Evolutionary conservation across 257 asterid genomes (phyloP).

Genomic region (Catharanthus roseus): DNA sequence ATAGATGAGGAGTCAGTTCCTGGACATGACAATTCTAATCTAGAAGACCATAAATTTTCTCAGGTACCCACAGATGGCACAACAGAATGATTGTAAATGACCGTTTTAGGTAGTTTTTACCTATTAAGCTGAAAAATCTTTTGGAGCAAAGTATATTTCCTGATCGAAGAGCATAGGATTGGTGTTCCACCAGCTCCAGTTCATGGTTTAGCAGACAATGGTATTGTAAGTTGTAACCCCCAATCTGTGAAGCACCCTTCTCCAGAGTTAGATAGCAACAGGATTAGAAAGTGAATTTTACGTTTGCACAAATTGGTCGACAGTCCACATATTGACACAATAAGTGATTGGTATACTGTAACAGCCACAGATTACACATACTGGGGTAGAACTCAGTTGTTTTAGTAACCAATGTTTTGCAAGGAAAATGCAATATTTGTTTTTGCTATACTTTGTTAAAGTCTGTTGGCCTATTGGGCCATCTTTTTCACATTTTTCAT

Average conservation of each 20-base stretch:
- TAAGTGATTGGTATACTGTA: background rate
- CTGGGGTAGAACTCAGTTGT: background rate
- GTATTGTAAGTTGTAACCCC: background rate
- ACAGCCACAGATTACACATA: background rate
- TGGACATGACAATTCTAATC: constrained; percentile 14
- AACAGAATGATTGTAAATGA: background rate
- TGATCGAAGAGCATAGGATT: background rate
- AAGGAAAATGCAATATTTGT: constrained; percentile 8
- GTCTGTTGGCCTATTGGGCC: no score
- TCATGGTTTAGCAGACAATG: background rate
- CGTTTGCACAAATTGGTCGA: background rate
- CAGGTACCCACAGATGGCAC: background rate
- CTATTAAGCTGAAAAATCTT: background rate
- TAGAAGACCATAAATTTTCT: constrained; percentile 2
- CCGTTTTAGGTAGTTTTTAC: background rate
- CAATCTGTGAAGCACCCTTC: background rate
- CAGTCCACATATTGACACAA: background rate
- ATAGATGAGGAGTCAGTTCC: constrained; percentile 13
- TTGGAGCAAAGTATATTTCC: constrained; percentile 7
- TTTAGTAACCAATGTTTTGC: background rate
- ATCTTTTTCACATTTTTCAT: no score
- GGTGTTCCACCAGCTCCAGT: background rate
- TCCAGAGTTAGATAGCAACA: constrained; percentile 7
- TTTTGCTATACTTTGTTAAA: no score
- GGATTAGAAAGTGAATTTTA: background rate